A percentile compares a stretch with the other conserved stretches of the same genome.
Evolutionary conservation across 768 basidiomycete genomes (phyloP).

Genomic region (Jaapia argillacea): DNA sequence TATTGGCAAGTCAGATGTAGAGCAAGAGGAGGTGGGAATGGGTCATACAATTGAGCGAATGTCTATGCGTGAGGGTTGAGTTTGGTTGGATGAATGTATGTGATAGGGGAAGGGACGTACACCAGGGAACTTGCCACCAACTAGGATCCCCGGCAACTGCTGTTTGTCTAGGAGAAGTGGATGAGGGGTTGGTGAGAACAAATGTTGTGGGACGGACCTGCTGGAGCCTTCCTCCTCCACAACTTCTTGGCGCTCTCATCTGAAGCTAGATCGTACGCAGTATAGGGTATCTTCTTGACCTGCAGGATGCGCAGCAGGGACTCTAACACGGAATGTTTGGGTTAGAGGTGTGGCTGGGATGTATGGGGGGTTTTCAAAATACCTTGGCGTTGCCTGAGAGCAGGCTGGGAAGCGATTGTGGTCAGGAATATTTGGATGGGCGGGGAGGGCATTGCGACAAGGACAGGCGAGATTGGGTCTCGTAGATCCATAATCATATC

Average conservation of each 20-base stretch:
- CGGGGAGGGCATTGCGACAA: conserved; percentile 55
- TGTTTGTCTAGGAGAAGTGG: conserved; percentile 50
- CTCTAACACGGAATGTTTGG: conserved; percentile 32
- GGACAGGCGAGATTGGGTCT: background rate
- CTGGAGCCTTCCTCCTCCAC: conserved; percentile 76
- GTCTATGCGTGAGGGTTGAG: conserved; percentile 29
- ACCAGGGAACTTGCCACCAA: conserved; percentile 69
- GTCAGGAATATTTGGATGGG: conserved; percentile 79
- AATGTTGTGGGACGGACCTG: conserved; percentile 36
- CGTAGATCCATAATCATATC: background rate
- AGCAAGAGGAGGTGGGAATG: conserved; percentile 3
- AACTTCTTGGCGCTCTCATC: conserved; percentile 71
- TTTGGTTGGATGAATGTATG: conserved; percentile 5
- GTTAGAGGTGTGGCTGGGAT: background rate
- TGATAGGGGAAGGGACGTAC: conserved; percentile 51
- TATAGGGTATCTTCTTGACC: conserved; percentile 77
- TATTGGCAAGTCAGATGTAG: background rate
- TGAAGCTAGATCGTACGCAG: conserved; percentile 76
- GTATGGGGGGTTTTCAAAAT: background rate
- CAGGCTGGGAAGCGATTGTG: conserved; percentile 78
- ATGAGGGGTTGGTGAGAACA: conserved; percentile 3
- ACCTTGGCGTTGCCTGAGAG: conserved; percentile 76
- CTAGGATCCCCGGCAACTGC: conserved; percentile 74
- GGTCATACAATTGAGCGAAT: conserved; percentile 62
- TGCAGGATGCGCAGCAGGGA: conserved; percentile 76